Evolutionary conservation across 2,329 filamentous ascomycete genomes (phyloP).

Genomic region (Ophioceras dolichostomum): DNA sequence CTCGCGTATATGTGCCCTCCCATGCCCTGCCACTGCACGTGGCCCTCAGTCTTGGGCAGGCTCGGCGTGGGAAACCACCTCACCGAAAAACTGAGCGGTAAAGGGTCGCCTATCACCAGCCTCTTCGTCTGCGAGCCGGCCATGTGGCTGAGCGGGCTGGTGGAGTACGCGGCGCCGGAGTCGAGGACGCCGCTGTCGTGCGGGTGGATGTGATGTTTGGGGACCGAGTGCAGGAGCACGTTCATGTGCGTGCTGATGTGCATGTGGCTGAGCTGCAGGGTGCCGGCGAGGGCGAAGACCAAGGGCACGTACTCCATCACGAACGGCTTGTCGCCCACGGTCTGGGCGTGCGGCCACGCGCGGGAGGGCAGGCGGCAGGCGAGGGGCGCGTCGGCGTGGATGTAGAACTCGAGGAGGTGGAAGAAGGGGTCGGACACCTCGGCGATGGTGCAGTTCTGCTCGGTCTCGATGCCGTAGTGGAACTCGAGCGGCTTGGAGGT

Average conservation of each 20-base stretch:
- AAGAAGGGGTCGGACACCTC: constrained; percentile 70
- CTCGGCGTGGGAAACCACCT: constrained; percentile 74
- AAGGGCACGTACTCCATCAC: constrained; percentile 63
- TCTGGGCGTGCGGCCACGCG: constrained; percentile 45
- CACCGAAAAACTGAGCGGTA: constrained; percentile 69
- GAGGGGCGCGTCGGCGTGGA: constrained; percentile 90
- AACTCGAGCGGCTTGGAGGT: constrained; percentile 73
- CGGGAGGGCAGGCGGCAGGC: constrained; percentile 80
- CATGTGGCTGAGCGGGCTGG: constrained; percentile 55
- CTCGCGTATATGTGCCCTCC: constrained; percentile 52
- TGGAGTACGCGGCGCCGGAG: constrained; percentile 77
- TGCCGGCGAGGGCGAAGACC: constrained; percentile 80
- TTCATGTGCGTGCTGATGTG: constrained; percentile 87
- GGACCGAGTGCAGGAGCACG: constrained; percentile 64
- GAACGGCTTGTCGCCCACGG: constrained; percentile 36
- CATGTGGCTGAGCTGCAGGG: constrained; percentile 76
- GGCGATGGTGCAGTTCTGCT: constrained; percentile 74
- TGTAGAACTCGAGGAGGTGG: constrained; percentile 91
- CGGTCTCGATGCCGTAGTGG: constrained; percentile 69
- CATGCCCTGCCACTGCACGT: constrained; percentile 52
- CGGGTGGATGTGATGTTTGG: constrained; percentile 48
- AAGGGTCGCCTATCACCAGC: constrained; percentile 75
- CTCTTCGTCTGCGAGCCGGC: constrained; percentile 36
- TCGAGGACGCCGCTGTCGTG: constrained; percentile 71
- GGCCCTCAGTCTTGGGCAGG: constrained; percentile 55